Conservation (phyloP, 2,329 filamentous ascomycete species). For the Zymoseptoria passerinii region DNA sequence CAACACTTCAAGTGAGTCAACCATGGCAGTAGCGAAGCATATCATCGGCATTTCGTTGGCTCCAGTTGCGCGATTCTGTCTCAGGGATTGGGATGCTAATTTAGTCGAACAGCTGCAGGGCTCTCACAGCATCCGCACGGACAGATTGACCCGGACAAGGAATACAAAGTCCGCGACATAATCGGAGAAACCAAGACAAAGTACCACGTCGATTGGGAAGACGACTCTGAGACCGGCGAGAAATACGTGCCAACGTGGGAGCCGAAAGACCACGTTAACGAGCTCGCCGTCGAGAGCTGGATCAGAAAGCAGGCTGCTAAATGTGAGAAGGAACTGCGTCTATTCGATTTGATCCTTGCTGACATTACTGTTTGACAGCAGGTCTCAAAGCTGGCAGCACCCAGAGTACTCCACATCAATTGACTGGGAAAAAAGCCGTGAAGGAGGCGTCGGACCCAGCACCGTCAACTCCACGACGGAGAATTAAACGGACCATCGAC, state of each 20-base stretch:
- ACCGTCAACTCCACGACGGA: neutral
- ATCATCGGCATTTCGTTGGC: neutral
- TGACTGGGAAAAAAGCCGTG: neutral
- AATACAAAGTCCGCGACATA: slow-evolving; percentile 25
- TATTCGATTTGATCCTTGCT: neutral
- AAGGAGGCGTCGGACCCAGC: neutral
- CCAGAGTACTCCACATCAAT: neutral
- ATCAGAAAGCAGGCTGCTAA: slow-evolving; percentile 21
- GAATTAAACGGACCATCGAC: slow-evolving; percentile 11
- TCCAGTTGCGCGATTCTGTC: neutral
- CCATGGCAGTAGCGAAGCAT: neutral
- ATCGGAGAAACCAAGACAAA: slow-evolving; percentile 27
- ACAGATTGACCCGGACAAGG: slow-evolving; percentile 18
- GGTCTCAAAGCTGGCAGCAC: neutral
- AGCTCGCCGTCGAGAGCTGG: slow-evolving; percentile 31
- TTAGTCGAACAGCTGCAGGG: slow-evolving; percentile 1
- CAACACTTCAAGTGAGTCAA: neutral
- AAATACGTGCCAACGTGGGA: slow-evolving; percentile 47
- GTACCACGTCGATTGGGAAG: slow-evolving; percentile 53
- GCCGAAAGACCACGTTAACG: slow-evolving; percentile 30
- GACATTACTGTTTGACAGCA: neutral
- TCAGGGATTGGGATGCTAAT: neutral
- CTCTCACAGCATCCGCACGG: slow-evolving; percentile 21
- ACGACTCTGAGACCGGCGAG: slow-evolving; percentile 43
- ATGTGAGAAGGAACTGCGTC: neutral